A percentile compares a stretch with the other conserved stretches of the same genome.
phyloP scores from a whole-genome alignment of 306 rosid genomes.

The Prunus padus region DNA sequence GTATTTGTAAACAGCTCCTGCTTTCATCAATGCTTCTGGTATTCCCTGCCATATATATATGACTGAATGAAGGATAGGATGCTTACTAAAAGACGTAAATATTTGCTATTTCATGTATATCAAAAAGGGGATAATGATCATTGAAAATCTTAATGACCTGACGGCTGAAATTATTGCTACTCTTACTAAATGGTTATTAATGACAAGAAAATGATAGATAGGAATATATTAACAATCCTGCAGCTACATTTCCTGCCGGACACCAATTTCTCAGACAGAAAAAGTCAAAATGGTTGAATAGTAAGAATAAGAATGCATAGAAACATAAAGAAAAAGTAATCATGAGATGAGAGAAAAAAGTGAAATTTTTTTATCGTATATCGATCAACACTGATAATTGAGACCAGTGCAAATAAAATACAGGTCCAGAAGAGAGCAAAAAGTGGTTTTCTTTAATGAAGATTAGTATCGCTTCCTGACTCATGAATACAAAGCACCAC shows the following conservation, averaged over 20 bases:
- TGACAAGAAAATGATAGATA: neutral
- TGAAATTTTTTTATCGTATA: no score
- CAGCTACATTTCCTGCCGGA: no score
- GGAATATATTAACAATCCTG: no score
- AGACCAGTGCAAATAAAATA: neutral
- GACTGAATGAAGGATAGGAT: neutral
- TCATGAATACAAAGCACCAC: neutral
- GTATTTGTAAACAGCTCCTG: slow-evolving; percentile 86
- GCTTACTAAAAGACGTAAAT: neutral
- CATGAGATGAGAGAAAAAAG: no score
- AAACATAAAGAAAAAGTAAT: no score
- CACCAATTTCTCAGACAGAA: no score
- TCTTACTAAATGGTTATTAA: neutral
- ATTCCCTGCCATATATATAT: slow-evolving; percentile 52
- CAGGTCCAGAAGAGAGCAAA: neutral
- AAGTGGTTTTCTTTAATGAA: neutral
- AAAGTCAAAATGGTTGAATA: no score
- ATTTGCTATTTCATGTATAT: neutral
- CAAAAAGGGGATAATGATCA: neutral
- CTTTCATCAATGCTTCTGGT: slow-evolving; percentile 80
- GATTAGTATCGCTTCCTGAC: neutral
- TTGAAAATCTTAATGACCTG: neutral
- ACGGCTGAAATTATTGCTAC: neutral
- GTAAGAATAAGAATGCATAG: no score
- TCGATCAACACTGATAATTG: neutral